Base-by-base conservation (phyloP, 2,329 filamentous ascomycete genomes). In the Aaosphaeria arxii region DNA sequence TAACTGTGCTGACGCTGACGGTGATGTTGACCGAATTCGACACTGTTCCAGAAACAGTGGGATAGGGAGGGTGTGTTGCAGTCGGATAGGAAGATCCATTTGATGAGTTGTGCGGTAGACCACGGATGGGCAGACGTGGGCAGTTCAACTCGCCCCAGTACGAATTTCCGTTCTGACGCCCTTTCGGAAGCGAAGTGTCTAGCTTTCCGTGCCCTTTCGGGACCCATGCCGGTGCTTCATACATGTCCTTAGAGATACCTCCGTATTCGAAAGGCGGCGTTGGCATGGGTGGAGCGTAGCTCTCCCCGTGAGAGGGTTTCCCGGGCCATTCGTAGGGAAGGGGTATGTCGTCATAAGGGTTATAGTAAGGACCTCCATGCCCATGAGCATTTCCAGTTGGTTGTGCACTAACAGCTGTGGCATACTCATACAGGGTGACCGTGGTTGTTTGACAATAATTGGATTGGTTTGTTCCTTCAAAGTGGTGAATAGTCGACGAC, bases 341-440 rank as follows among this genome's bases (percentile, higher is more conserved):
- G 1, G 59, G 56, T 11, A 56, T 36, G 39, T 58, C 56, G 42
- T 67, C 63, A 48, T 66, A 64, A 4, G 62, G 59, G 36, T 67
- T 67, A 41, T 61, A 53, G 36, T 64, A 63, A 1, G 58, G 61
- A 7, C 63, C 63, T 24, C 62, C 62, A 28, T 64, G 62, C n/a
- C 56, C 62, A 31, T 61, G 54, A 32, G 51, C 13, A 28, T 57
- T 58, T 7, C 46, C 52, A 5, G 54, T 59, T 3, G 58, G 51
- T 28, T 51, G 44, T 4, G 54, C 54, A 17, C 57, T 54, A 11
- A 56, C 11, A 11, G 35, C 51, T 29, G 33, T 24, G 13, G 30
- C 30, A 17, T 33, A 40, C 11, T 45, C 40, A 17, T 50, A 50
- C 5, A 38, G 39, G 46, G 44, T 50, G 7, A 47, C 32, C 5